Base-by-base conservation (phyloP, 768 basidiomycete species). In the Jaapia argillacea region DNA sequence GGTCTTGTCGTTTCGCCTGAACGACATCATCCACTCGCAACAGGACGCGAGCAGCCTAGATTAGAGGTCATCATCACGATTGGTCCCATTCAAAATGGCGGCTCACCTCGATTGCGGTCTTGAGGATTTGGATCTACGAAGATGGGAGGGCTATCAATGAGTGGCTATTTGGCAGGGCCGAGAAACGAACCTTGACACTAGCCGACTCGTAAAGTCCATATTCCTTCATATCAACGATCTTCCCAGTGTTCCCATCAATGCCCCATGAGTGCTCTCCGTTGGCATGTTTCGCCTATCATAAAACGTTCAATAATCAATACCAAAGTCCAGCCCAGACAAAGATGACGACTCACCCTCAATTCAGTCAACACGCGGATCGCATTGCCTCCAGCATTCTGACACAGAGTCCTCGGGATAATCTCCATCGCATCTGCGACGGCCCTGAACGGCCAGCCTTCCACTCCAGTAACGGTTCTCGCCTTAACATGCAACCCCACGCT, bases 351-450 rank as follows among this genome's bases (percentile, higher is more conserved):
- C 54, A 89, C 91, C 69, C 96, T 76, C 42, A 99, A 70, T 63
- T 93, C 91, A 0, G 96, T 98, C 61, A 98, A 63, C 7, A 86
- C 83, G 41, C 96, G 71, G 51, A 98, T 97, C 4, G 81, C 89
- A 62, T 97, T 98, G 1, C 92, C 96, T 4, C 96, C 93, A 23
- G 79, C 79, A 64, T 99, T 99, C 62, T 98, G 93, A 14, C 92
- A 81, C 51, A 99, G 68, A 24, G 93, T 97, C 45, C 94, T 67
- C 3, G 96, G 96, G 51, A 98, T 94, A 44, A 98, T 90, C 63
- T 98, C 94, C 75, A 98, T 82, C 24, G 96, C 92, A 53, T 98
- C 94, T 0, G 86, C 86, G 7, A 98, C 90, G 21, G 93, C 91
- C 36, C 85, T 68, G 66, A 82, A 92, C 6, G 92, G 91, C 71